Conservation (phyloP, 176 grass and related monocot genomes). For the Avena insularis region DNA sequence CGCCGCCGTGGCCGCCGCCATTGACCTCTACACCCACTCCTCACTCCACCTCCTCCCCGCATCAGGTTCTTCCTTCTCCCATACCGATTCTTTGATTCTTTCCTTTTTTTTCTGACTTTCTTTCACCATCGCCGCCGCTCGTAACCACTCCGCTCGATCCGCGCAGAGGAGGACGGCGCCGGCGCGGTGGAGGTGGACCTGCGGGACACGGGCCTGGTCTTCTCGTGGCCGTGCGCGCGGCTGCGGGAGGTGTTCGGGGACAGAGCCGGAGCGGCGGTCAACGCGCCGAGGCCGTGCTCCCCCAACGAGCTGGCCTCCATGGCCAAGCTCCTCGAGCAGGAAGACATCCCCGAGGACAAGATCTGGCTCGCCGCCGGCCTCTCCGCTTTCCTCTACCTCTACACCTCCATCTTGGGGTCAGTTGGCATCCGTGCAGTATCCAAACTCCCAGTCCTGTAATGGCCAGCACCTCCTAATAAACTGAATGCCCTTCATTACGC, state of each 20-base stretch:
- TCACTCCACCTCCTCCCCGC: slow-evolving; percentile 34
- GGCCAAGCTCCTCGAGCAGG: slow-evolving; percentile 46
- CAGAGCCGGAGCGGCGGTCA: background rate
- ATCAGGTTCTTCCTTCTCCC: slow-evolving; percentile 28
- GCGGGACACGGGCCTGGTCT: slow-evolving; percentile 58
- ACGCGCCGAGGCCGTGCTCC: slow-evolving; percentile 44
- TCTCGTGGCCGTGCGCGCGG: slow-evolving; percentile 65
- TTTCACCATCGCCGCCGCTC: background rate
- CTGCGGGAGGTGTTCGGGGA: slow-evolving; percentile 51
- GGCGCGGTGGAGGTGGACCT: slow-evolving; percentile 65
- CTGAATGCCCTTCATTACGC: background rate
- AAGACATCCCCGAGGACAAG: slow-evolving; percentile 67
- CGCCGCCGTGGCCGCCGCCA: slow-evolving; percentile 71
- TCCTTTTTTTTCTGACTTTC: background rate
- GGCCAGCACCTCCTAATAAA: background rate
- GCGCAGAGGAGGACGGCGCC: slow-evolving; percentile 14
- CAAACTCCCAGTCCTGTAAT: slow-evolving; percentile 1
- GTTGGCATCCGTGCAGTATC: background rate
- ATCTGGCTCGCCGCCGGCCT: slow-evolving; percentile 72
- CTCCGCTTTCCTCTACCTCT: slow-evolving; percentile 79
- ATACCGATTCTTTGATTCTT: background rate
- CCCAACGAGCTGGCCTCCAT: slow-evolving; percentile 43
- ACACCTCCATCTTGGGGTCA: slow-evolving; percentile 78
- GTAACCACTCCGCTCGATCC: background rate
- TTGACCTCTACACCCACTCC: slow-evolving; percentile 72